Conservation (phyloP, 306 rosid genomes). For the Prunus campanulata region DNA sequence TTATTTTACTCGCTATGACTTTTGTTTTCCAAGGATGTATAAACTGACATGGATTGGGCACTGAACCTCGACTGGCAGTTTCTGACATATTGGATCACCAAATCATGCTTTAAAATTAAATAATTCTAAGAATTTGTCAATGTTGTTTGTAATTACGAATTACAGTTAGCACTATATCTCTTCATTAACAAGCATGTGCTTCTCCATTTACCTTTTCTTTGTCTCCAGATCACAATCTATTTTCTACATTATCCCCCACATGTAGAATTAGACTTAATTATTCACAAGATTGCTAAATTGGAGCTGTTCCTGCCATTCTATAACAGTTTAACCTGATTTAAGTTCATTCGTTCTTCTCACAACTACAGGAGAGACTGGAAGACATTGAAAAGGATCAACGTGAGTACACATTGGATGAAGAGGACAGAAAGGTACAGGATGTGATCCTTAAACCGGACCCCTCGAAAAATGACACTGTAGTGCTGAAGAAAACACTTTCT, state of each 20-base stretch:
- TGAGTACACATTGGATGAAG: constrained; percentile 96
- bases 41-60: constrained; percentile 4
- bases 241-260: constrained; percentile 8
- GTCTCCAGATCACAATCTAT: background rate
- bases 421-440: constrained; percentile 76
- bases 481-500: constrained; percentile 89
- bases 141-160: background rate
- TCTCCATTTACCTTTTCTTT: constrained; percentile 5
- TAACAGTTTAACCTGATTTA: constrained; percentile 20
- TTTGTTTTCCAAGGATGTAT: background rate
- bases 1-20: background rate
- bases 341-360: constrained; percentile 16
- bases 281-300: constrained; percentile 7
- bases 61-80: background rate
- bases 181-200: background rate
- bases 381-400: constrained; percentile 84
- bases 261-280: constrained; percentile 1
- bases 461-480: constrained; percentile 55
- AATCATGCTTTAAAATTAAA: background rate
- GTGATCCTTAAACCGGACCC: constrained; percentile 93
- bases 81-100: background rate
- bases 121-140: background rate
- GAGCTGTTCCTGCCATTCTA: constrained; percentile 8
- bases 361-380: constrained; percentile 83
- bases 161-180: background rate